Base-by-base conservation (phyloP, 2,329 filamentous ascomycete species). In the Conoideocrella luteorostrata region DNA sequence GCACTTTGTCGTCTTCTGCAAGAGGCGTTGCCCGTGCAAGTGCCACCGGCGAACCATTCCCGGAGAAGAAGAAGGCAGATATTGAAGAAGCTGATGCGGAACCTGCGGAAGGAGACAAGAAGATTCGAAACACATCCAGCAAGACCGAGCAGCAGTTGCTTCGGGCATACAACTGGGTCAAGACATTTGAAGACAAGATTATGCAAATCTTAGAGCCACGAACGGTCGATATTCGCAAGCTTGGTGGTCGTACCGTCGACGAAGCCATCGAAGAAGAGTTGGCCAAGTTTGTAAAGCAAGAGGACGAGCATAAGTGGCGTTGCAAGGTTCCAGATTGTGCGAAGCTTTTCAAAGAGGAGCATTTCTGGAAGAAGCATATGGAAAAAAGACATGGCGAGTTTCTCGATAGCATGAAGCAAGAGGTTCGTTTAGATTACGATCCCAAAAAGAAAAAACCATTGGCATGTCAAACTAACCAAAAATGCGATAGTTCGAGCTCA, bases 281-380 rank as follows among this genome's bases (percentile, higher is more conserved):
- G 30, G 63, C 69, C 52, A 95, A 94, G 64, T 87, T 81, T 56
- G 88, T 97, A 50, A 96, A 96, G 69, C 91, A 97, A 65, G 93
- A 98, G 63, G 94, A 98, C 55, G 90, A 96, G 63, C 84, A 91
- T 57, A 97, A 97, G 62, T 98, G 84, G 74, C 82, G 94, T 48
- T 98, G 93, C 75, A 95, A 93, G 64, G 90, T 95, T 4, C 91
- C 91, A 2, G 90, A 96, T 30, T 98, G 93, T 66, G 85, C 86
- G 10, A 98, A 98, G 66, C 72, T 98, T 7, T 98, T 98, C 75
- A 97, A 97, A 65, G 93, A 93, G 46, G 86, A 95, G 34, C 82
- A 91, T 55, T 98, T 98, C 63, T 98, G 94, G 91, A 84, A 82
- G 58, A 98, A 98, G 72, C 93, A 98, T 57, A 84, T 97, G 13